Evolutionary conservation across 2,329 filamentous ascomycete species (phyloP).

Genomic region (Colletotrichum graminicola): DNA sequence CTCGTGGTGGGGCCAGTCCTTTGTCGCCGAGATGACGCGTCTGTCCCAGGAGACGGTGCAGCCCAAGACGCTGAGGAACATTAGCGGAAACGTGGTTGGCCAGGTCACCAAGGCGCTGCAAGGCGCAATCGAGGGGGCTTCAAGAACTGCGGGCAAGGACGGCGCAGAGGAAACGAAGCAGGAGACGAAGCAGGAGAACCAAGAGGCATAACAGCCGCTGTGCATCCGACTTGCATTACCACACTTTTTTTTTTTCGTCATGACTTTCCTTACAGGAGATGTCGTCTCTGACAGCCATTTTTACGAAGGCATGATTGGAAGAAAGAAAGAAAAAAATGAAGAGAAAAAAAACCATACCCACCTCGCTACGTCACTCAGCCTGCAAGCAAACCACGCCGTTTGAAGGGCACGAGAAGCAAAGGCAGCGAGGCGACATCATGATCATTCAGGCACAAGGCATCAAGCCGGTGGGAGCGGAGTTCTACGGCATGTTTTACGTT

Average conservation of each 20-base stretch:
- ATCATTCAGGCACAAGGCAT: constrained; percentile 14
- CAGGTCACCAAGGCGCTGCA: constrained; percentile 38
- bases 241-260: not conserved
- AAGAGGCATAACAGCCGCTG: constrained; percentile 20
- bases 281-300: not conserved
- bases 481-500: constrained; percentile 2
- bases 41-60: constrained; percentile 56
- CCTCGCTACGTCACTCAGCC: constrained; percentile 1
- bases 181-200: constrained; percentile 23
- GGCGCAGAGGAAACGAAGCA: constrained; percentile 7
- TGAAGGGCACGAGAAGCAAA: not conserved
- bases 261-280: not conserved
- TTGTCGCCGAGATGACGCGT: constrained; percentile 84
- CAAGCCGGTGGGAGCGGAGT: constrained; percentile 24
- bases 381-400: not conserved
- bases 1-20: constrained; percentile 95
- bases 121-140: constrained; percentile 25
- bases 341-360: constrained; percentile 16
- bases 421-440: constrained; percentile 10
- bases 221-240: not conserved
- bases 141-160: constrained; percentile 19
- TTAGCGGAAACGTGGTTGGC: constrained; percentile 55
- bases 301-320: constrained; percentile 40
- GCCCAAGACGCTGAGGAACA: constrained; percentile 56
- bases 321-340: constrained; percentile 22